Evolutionary conservation across 2,329 filamentous ascomycete species (phyloP).

Genomic region (Albophoma yamanashiensis): DNA sequence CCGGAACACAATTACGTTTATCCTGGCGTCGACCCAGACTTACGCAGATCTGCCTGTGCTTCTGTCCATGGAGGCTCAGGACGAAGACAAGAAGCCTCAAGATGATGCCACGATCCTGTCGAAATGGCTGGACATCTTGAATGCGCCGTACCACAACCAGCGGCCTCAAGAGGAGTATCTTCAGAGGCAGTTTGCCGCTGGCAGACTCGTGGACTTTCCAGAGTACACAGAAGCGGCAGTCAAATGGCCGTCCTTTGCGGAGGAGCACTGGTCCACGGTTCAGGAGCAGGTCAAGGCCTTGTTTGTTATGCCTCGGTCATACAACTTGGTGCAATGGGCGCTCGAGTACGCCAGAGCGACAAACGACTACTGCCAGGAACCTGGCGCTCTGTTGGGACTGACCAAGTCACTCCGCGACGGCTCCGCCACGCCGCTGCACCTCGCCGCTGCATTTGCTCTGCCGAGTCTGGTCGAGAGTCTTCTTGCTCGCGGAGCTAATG

Average conservation of each 20-base stretch:
- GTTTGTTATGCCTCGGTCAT: slow-evolving; percentile 14
- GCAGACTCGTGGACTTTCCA: slow-evolving; percentile 1
- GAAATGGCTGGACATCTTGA: slow-evolving; percentile 1
- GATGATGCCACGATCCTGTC: not conserved
- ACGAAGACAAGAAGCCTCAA: not conserved
- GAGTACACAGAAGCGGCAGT: slow-evolving; percentile 13
- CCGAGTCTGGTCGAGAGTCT: slow-evolving; percentile 16
- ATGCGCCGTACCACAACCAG: slow-evolving; percentile 1
- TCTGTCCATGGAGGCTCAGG: not conserved
- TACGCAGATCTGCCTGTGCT: not conserved
- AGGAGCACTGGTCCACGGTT: slow-evolving; percentile 17
- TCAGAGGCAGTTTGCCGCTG: not conserved
- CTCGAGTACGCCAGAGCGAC: slow-evolving; percentile 21
- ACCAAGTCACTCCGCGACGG: slow-evolving; percentile 17
- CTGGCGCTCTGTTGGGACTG: slow-evolving; percentile 14
- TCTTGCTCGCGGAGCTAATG: slow-evolving; percentile 8
- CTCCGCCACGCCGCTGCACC: slow-evolving; percentile 19
- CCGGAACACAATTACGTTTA: not conserved
- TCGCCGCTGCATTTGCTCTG: slow-evolving; percentile 22
- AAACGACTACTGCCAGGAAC: slow-evolving; percentile 10
- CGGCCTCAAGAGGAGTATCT: not conserved
- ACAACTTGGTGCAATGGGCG: slow-evolving; percentile 24
- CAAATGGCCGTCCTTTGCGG: slow-evolving; percentile 15
- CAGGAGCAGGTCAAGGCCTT: slow-evolving; percentile 14
- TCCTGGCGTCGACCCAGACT: not conserved